A percentile compares a stretch with the other conserved stretches of the same genome.
phyloP scores from a whole-genome alignment of 2,329 filamentous ascomycete genomes.

The Incumbomyces lentus region DNA sequence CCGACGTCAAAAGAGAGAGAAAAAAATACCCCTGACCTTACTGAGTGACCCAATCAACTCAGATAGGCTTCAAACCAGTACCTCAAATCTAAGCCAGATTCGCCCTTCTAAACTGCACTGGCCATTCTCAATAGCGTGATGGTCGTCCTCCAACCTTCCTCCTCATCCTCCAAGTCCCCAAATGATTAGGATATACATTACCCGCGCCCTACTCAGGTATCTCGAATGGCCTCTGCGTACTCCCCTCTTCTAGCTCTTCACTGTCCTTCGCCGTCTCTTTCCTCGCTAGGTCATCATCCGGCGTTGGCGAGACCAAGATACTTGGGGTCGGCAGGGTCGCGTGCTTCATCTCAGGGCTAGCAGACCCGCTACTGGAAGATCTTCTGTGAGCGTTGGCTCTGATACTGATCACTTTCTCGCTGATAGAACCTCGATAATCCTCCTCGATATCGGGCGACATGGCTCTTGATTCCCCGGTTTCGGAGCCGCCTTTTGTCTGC shows the following conservation, averaged over 20 bases:
- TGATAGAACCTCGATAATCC: conserved; percentile 1
- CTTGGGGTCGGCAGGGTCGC: conserved; percentile 13
- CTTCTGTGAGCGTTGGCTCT: conserved; percentile 11
- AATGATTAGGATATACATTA: conserved; percentile 6
- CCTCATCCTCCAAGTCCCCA: conserved; percentile 1
- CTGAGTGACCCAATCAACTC: not conserved
- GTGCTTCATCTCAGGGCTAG: conserved; percentile 13
- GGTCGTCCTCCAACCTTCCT: not conserved
- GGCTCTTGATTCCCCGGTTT: conserved; percentile 19
- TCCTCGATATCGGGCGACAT: conserved; percentile 12
- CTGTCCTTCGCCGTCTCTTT: not conserved
- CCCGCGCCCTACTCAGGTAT: conserved; percentile 7
- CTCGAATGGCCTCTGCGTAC: conserved; percentile 2
- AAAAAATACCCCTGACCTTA: conserved; percentile 28
- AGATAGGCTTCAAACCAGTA: no score
- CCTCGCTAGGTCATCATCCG: conserved; percentile 11
- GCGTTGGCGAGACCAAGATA: conserved; percentile 21
- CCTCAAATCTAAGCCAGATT: no score
- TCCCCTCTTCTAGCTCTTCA: conserved; percentile 1
- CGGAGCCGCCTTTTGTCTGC: conserved; percentile 23
- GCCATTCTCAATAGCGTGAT: not conserved
- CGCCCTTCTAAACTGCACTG: no score
- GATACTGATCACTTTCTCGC: conserved; percentile 9
- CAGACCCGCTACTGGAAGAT: conserved; percentile 7
- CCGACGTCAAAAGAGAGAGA: no score